These are phyloP conservation scores for Arabis alpina DNA, from an alignment of 345 rosid genomes.

Conservation along the genomic window DNA sequence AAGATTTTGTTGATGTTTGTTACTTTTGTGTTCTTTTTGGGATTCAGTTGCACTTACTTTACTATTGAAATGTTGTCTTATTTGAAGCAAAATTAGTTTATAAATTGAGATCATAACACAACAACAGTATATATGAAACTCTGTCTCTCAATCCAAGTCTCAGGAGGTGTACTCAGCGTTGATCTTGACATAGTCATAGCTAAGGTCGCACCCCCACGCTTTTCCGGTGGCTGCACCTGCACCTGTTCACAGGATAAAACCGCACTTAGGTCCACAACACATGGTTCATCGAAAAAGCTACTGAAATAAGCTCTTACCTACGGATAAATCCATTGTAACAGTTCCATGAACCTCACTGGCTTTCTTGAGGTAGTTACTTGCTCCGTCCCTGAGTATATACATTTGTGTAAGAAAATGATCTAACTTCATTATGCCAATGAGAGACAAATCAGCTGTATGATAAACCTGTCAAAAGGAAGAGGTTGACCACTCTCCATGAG, in stretches of 20 bases:
- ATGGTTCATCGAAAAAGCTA: background rate
- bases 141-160: background rate
- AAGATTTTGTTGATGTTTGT: constrained; percentile 13
- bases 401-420: constrained; percentile 3
- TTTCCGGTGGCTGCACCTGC: constrained; percentile 62
- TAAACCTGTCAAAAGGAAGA: constrained; percentile 79
- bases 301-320: constrained; percentile 59
- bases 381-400: constrained; percentile 57
- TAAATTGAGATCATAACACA: constrained; percentile 11
- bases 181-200: constrained; percentile 86
- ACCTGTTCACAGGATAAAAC: constrained; percentile 45
- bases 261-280: background rate
- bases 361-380: constrained; percentile 69
- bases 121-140: constrained; percentile 19
- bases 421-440: background rate
- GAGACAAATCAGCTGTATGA: constrained; percentile 12
- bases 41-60: constrained; percentile 16
- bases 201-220: constrained; percentile 92
- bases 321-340: constrained; percentile 59
- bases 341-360: constrained; percentile 87
- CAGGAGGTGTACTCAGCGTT: constrained; percentile 89
- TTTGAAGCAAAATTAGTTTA: constrained; percentile 14
- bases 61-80: constrained; percentile 5
- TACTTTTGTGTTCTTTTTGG: background rate
- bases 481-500: constrained; percentile 95